These are phyloP conservation scores for Sporothrix phasma DNA, from an alignment of 2,329 filamentous ascomycete species.

Conservation along the genomic window DNA sequence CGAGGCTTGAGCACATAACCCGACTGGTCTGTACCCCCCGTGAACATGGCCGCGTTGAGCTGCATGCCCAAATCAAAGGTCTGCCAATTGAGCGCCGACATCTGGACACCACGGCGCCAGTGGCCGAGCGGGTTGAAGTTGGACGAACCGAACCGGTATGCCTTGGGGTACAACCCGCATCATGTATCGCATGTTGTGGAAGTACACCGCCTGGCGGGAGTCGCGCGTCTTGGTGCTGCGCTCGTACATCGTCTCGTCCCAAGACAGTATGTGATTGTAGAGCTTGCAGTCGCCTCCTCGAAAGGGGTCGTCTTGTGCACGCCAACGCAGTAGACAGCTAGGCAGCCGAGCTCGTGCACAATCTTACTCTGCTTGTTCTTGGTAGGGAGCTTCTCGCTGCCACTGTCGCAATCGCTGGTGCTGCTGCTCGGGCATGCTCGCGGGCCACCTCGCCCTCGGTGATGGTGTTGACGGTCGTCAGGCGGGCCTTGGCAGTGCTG, in stretches of 20 bases:
- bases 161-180: constrained; percentile 92
- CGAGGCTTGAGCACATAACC: constrained; percentile 92
- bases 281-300: constrained; percentile 64
- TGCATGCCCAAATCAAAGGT: constrained; percentile 94
- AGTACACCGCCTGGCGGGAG: constrained; percentile 67
- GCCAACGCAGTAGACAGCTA: constrained; percentile 67
- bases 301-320: constrained; percentile 74
- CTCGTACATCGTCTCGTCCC: constrained; percentile 82
- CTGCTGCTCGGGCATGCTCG: constrained; percentile 46
- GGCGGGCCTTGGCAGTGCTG: constrained; percentile 43
- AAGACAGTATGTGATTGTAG: constrained; percentile 92
- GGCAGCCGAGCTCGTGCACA: constrained; percentile 66
- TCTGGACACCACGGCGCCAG: constrained; percentile 93
- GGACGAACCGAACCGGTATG: constrained; percentile 69
- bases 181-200: constrained; percentile 83
- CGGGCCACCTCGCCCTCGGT: constrained; percentile 44
- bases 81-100: constrained; percentile 98
- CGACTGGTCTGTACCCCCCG: constrained; percentile 71
- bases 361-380: constrained; percentile 75
- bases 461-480: constrained; percentile 50
- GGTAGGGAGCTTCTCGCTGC: constrained; percentile 43
- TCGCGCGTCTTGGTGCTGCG: constrained; percentile 67
- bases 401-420: constrained; percentile 69
- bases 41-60: constrained; percentile 96
- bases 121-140: constrained; percentile 93